Evolutionary conservation across 2,329 filamentous ascomycete genomes (phyloP), one percentile per base, ranked within the genome.

Genomic region (Hortaea werneckii): DNA sequence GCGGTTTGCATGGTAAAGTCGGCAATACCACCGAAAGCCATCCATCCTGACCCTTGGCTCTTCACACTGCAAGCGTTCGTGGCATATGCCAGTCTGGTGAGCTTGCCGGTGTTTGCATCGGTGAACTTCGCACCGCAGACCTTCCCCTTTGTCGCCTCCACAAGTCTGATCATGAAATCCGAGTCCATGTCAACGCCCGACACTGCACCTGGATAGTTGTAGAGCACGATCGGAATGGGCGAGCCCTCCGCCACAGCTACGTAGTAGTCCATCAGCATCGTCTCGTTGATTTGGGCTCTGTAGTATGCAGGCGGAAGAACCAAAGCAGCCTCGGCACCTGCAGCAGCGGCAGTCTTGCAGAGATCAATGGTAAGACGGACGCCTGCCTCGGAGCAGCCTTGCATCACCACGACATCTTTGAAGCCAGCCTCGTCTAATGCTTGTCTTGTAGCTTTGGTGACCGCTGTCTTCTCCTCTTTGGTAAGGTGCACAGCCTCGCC

Each of bases 71-170:
- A 79, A 47, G 87, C 85, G 56, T 84, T 71, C 41, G 82, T 79
- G 40, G 80, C 85, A 10, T 76, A 67, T 5, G 87, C 86, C 4
- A 94, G 85, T 29, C 87, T 81, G 9, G 87, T 90, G 54, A 94
- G 76, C 70, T 94, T 94, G 53, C 87, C 87, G 1, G 86, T 92
- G 72, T 87, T 92, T 54, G 85, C 52, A 42, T 87, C 94, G 37
- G 87, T 94, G 73, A 94, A 94, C 67, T 94, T 94, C 45, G 86
- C 89, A 51, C 87, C 87, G 51, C 88, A 71, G 59, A 94, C 87
- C 45, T 58, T 60, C 40, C 51, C 51, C 68, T 94, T 94, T 54
- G 81, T 79, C 68, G 94, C 87, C 62, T 80, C 70, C 39, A 83
- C 84, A 34, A 94, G 78, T 62, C 76, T 77, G 69, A 92, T 87